Conservation (phyloP, 148 eudicot species). For the Beta vulgaris region DNA sequence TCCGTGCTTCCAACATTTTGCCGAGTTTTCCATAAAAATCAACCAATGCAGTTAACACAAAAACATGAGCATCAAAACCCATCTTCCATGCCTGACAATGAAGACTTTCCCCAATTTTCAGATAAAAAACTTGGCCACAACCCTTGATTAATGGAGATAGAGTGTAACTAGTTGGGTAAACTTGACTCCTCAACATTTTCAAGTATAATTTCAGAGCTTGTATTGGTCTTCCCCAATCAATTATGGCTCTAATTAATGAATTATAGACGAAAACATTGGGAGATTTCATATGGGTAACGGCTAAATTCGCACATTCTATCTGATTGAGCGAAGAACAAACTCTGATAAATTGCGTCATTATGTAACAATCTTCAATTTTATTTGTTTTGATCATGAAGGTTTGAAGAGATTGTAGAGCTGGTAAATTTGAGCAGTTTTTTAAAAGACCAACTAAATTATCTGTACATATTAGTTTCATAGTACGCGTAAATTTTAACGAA, state of each 20-base stretch:
- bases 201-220: conserved; percentile 48
- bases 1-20: conserved; percentile 37
- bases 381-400: conserved; percentile 49
- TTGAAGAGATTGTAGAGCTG: conserved; percentile 45
- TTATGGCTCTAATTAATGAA: conserved; percentile 55
- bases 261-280: conserved; percentile 70
- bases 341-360: conserved; percentile 56
- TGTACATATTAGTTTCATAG: conserved; percentile 18
- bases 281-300: conserved; percentile 42
- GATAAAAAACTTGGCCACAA: conserved; percentile 29
- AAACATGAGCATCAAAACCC: conserved; percentile 54
- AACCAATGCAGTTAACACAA: conserved; percentile 60
- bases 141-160: conserved; percentile 60
- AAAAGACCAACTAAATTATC: conserved; percentile 25
- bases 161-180: conserved; percentile 56
- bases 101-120: conserved; percentile 43
- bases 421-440: conserved; percentile 42
- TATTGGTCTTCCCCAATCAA: conserved; percentile 40
- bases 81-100: conserved; percentile 61
- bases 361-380: conserved; percentile 48
- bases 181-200: conserved; percentile 40
- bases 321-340: conserved; percentile 44
- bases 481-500: conserved; percentile 2
- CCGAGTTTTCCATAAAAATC: conserved; percentile 59
- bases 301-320: conserved; percentile 46